Evolutionary conservation across 179 eudicot genomes (phyloP), one percentile per base, ranked within the genome.

Genomic region (Patellifolia procumbens): DNA sequence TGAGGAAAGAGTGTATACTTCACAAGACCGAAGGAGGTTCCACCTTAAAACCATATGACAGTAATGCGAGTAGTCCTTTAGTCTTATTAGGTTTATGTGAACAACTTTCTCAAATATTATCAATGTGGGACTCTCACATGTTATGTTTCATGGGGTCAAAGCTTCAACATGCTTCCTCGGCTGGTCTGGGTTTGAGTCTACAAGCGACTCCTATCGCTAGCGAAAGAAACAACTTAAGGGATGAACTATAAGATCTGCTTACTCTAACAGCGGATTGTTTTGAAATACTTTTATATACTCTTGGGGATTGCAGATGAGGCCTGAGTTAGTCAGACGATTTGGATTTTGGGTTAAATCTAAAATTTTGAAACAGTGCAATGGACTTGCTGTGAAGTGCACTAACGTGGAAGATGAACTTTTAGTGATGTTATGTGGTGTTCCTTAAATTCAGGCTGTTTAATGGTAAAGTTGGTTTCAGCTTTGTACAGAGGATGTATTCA

Each of bases 401-500:
- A 29, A 70, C 42, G 58, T 49, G 73, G 73, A 48, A 46, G 58
- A 29, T 58, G 73, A 22, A n/a, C 11, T 68, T 43, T 45, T 37
- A 26, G 34, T 45, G 45, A 35, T 35, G 63, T 60, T 42, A 31
- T 61, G 43, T 43, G 67, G 56, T 73, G 16, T 73, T 52, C 76
- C 76, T 28, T 42, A 60, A 19, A 73, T 59, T 28, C 10, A 35
- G 76, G 28, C 17, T 53, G 59, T 58, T 28, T 59, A 73, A 22
- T 16, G 42, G 46, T 62, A 34, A 68, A 22, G 52, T 43, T 58
- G 66, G 61, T 62, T 24, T 31, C 48, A 56, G 31, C 34, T 22
- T 22, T 49, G 63, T 61, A 9, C 22, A 53, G 76, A 37, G 70
- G 20, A 37, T 56, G 37, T 19, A 75, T 51, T 13, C 8, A 70